Percentiles rank a stretch among this genome's conserved stretches.
These are phyloP conservation scores for Xylariaceae sp. DNA, from an alignment of 2,329 filamentous ascomycete species.

Conservation along the genomic window DNA sequence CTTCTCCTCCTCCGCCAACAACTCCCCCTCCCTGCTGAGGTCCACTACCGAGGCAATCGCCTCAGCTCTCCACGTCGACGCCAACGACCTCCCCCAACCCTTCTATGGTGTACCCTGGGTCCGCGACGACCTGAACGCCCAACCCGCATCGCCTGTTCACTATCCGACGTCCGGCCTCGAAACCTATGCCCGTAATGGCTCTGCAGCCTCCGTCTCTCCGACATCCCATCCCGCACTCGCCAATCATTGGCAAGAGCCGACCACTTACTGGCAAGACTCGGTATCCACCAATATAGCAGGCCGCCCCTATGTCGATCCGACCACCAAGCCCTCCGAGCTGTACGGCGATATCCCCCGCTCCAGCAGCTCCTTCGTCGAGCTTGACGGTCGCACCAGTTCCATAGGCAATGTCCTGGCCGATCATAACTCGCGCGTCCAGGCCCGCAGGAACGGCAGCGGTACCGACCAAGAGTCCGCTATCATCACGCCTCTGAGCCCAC, in stretches of 20 bases:
- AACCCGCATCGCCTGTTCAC: not conserved
- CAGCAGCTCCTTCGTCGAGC: not conserved
- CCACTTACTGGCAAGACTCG: not conserved
- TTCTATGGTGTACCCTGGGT: conserved; percentile 33
- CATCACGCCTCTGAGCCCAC: conserved; percentile 28
- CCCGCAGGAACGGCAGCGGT: conserved; percentile 37
- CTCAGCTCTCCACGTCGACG: conserved; percentile 26
- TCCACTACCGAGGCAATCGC: conserved; percentile 25
- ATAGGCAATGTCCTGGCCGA: conserved; percentile 27
- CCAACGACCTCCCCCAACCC: conserved; percentile 25
- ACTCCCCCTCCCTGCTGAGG: conserved; percentile 19
- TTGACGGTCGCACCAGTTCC: not conserved
- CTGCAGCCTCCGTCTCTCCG: not conserved
- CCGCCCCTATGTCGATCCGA: not conserved
- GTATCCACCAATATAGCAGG: not conserved
- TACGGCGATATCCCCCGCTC: not conserved
- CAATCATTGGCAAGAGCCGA: not conserved
- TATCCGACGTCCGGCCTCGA: not conserved
- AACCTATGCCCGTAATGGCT: not conserved
- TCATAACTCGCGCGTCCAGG: conserved; percentile 33
- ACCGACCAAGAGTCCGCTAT: conserved; percentile 43
- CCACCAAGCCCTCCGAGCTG: not conserved
- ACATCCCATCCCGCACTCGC: not conserved
- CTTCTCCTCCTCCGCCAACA: conserved; percentile 18
- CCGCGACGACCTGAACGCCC: conserved; percentile 11